phyloP scores from a whole-genome alignment of 1,284 basidiomycete species.

The Ganoderma boninense region DNA sequence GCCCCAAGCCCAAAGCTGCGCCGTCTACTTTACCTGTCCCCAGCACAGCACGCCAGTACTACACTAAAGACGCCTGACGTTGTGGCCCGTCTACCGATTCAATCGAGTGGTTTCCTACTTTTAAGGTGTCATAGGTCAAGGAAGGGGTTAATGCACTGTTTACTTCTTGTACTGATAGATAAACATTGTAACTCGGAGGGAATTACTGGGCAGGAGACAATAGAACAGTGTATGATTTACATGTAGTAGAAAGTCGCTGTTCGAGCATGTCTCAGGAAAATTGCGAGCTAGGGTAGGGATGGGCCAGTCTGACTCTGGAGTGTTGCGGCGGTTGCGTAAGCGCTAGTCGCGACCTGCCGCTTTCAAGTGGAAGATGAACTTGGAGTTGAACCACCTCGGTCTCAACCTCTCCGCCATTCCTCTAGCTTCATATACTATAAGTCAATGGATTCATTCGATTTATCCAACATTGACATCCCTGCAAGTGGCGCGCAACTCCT shows the following conservation, averaged over 20 bases:
- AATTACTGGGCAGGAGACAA: not conserved
- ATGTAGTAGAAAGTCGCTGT: not conserved
- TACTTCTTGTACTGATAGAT: not conserved
- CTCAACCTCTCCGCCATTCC: not conserved
- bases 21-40: conserved; percentile 33
- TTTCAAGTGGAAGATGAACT: not conserved
- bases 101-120: not conserved
- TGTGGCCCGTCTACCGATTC: not conserved
- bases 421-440: not conserved
- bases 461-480: conserved; percentile 45
- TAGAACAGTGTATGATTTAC: not conserved
- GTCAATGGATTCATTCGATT: conserved; percentile 44
- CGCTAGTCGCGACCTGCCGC: too few species aligned
- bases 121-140: not conserved
- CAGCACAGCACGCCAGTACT: conserved; percentile 47
- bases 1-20: conserved; percentile 77
- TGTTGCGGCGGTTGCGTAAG: too few species aligned
- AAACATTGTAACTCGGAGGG: not conserved
- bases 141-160: not conserved
- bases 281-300: not conserved
- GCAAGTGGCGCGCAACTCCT: conserved; percentile 56
- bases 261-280: not conserved
- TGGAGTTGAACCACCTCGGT: too few species aligned
- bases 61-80: conserved; percentile 30
- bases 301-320: too few species aligned